Base-by-base conservation (phyloP, 139 green algal species). In the Eudorina sp. region DNA sequence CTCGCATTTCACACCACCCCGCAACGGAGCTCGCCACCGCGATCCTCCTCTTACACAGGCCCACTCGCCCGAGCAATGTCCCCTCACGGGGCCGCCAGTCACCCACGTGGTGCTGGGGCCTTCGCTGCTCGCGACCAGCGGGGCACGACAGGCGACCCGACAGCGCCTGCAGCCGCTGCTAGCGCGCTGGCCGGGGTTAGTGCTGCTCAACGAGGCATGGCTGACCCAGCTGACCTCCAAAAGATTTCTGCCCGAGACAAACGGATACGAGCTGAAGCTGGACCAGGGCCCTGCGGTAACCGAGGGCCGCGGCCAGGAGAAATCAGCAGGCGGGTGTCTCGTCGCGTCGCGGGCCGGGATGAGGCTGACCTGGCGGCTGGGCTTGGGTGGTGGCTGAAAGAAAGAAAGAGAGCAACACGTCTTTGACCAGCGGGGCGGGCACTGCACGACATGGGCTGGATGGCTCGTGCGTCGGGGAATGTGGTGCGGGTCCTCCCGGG, bases 51-150 rank as follows among this genome's bases (percentile, higher is more conserved):
- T 66, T 66, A 25, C 72, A 83, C 72, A 83, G 76, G 76, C 31
- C 7, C 31, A 18, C n/a, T 83, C 51, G 14, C 48, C 48, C 5
- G 76, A 83, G 51, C 48, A 83, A 34, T 83, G 53, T 51, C 34
- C 31, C 31, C 51, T 51, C 18, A 51, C 48, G 16, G 14, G 48
- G 25, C 27, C 41, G 18, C n/a, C 41, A 29, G 76, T 83, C 23
- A 84, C 77, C 27, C 77, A 84, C 55, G 7, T 84, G 53, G 77
- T 84, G 18, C 77, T 84, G 76, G 76, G 76, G 53, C 21, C 46
- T n/a, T 43, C 7, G 3, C 7, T 64, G 45, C 43, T 64, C 11
- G 73, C 73, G 7, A 29, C 7, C 13, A 45, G 8, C 8, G 45
- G 1, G 73, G 73, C 43, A 8, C 73, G 73, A 29, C 45, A 16